A percentile compares a stretch with the other conserved stretches of the same genome.
Evolutionary conservation across 192 early-diverging fungal genomes (phyloP).

Genomic region (Coemansia sp.): DNA sequence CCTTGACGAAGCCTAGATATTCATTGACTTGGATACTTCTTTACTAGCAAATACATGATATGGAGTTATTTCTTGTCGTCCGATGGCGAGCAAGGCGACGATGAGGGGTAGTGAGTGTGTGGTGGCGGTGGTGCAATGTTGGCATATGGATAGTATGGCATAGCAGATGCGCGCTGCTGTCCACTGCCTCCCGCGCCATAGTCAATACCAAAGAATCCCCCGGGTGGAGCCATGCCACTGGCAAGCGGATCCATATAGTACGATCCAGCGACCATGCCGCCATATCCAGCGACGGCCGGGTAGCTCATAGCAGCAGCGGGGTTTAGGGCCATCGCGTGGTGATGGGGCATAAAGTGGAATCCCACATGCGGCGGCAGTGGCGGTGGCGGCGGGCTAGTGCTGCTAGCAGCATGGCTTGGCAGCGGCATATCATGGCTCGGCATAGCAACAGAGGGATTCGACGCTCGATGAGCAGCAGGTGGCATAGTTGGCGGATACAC

Average conservation of each 20-base stretch:
- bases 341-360: conserved; percentile 20
- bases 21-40: not conserved
- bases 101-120: not conserved
- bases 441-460: not conserved
- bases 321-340: not conserved
- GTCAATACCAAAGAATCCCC: conserved; percentile 18
- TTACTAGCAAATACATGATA: too few species aligned
- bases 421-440: not conserved
- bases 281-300: conserved; percentile 32
- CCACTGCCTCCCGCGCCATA: not conserved
- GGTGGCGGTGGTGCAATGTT: not conserved
- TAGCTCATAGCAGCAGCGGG: conserved; percentile 34
- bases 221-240: not conserved
- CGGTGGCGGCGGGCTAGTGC: conserved; percentile 20
- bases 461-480: conserved; percentile 1
- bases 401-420: conserved; percentile 1
- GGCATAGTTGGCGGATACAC: conserved; percentile 18
- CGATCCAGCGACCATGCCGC: conserved; percentile 34
- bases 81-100: not conserved
- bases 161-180: conserved; percentile 1
- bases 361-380: conserved; percentile 18
- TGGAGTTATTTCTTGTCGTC: not conserved
- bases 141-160: conserved; percentile 16
- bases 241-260: not conserved
- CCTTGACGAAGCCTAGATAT: conserved; percentile 33